phyloP scores from a whole-genome alignment of 129 eudicot species.

The Flaveria brownii region DNA sequence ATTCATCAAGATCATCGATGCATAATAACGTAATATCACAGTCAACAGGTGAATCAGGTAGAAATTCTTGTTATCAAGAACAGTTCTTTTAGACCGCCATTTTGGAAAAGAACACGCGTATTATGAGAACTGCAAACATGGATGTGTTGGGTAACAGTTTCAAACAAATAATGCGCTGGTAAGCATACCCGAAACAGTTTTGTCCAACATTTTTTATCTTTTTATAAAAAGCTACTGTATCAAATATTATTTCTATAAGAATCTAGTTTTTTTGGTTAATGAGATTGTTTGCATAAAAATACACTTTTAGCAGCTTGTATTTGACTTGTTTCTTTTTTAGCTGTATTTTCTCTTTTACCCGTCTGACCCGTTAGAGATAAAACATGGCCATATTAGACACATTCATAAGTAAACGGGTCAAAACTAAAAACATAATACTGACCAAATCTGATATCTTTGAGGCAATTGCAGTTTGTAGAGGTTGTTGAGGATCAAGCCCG shows the following conservation, averaged over 20 bases:
- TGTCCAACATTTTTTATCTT: not conserved
- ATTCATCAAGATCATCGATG: slow-evolving; percentile 15
- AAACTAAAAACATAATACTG: slow-evolving; percentile 20
- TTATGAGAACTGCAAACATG: not conserved
- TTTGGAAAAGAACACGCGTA: not conserved
- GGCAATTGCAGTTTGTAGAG: slow-evolving; percentile 65
- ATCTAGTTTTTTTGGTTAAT: not conserved
- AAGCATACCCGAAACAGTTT: not conserved
- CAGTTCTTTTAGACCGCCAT: too few species aligned
- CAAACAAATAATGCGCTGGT: not conserved
- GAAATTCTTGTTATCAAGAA: not conserved
- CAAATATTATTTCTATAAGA: not conserved
- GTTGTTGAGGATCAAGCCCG: slow-evolving; percentile 76
- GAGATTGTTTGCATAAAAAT: not conserved
- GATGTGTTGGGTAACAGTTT: not conserved
- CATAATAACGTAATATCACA: not conserved
- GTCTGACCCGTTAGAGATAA: not conserved
- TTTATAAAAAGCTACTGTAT: not conserved
- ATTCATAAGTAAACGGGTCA: not conserved
- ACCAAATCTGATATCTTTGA: slow-evolving; percentile 82
- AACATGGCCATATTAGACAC: not conserved
- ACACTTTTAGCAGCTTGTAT: not conserved
- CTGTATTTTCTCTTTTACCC: not conserved
- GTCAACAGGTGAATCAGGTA: not conserved
- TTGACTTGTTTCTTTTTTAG: not conserved